Evolutionary conservation across 2,329 filamentous ascomycete species (phyloP), one percentile per base, ranked within the genome.

Genomic region (Hymenoscyphus salicellus): DNA sequence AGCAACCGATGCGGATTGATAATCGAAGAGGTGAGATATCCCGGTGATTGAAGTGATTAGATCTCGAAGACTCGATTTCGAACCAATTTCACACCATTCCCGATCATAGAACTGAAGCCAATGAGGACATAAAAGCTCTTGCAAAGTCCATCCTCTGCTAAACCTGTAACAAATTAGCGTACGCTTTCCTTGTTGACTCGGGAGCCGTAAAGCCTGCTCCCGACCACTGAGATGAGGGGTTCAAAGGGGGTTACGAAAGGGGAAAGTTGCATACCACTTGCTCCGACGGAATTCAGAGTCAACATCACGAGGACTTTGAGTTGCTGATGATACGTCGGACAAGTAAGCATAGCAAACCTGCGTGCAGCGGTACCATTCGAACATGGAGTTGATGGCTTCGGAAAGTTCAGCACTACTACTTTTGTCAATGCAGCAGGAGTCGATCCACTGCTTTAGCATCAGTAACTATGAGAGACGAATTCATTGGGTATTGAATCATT

Each of bases 301-400:
- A 30, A 11, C 20, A 38, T 30, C n/a, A n/a, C 23, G 16, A n/a
- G 32, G 28, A n/a, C 36, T 57, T 32, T 14, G 28, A n/a, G 23
- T 33, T n/a, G 26, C 26, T 38, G 33, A 38, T 14, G 55, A 16
- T 5, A 67, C 63, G 57, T 67, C 66, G 1, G 55, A 63, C 5
- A 69, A 36, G 49, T 63, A 69, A 30, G 60, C 64, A 58, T 69
- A 69, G 62, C 66, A 69, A 5, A 64, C 62, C 7, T 41, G 28
- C 2, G 67, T 26, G 3, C 60, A 33, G 28, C 58, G n/a, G 46
- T 69, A 69, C 67, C 67, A 69, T 20, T 58, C 20, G 23, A 58
- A 69, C 67, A 69, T 69, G 20, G 63, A 66, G 55, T 69, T 68
- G n/a, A 68, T 68, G 1, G 68, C 64, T 28, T 70, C 64, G 5